Evolutionary conservation across 129 eudicot species (phyloP).

Genomic region (Chrysanthemum seticuspe): DNA sequence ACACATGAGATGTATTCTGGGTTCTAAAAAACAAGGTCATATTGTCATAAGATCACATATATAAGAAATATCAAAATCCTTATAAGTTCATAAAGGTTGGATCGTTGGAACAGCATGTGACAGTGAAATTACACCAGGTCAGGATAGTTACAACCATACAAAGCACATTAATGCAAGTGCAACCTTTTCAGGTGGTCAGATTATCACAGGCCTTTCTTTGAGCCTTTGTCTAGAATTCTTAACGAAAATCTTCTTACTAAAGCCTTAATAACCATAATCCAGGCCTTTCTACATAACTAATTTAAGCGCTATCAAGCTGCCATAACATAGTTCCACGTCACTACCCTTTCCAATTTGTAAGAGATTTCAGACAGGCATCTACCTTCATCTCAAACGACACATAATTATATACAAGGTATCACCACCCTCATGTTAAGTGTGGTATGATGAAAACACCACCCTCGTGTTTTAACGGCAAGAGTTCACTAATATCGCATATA

Average conservation of each 20-base stretch:
- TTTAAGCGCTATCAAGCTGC: background rate
- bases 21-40: background rate
- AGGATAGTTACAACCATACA: too few species aligned
- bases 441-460: background rate
- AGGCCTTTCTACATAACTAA: background rate
- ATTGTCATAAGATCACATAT: background rate
- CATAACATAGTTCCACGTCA: background rate
- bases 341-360: background rate
- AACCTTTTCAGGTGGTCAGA: too few species aligned
- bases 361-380: background rate
- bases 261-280: background rate
- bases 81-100: too few species aligned
- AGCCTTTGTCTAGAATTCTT: background rate
- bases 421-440: background rate
- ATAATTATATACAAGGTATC: background rate
- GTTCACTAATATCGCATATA: conserved; percentile 5
- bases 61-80: background rate
- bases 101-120: too few species aligned
- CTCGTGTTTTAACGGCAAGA: background rate
- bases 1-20: background rate
- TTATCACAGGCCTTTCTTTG: background rate
- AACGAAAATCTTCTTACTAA: background rate
- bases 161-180: too few species aligned
- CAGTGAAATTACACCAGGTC: too few species aligned
- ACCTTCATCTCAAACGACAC: conserved; percentile 11